A percentile compares a stretch with the other conserved stretches of the same genome.
These are phyloP conservation scores for Aspergillus wentii DNA, from an alignment of 495 filamentous ascomycete species.

Conservation along the genomic window DNA sequence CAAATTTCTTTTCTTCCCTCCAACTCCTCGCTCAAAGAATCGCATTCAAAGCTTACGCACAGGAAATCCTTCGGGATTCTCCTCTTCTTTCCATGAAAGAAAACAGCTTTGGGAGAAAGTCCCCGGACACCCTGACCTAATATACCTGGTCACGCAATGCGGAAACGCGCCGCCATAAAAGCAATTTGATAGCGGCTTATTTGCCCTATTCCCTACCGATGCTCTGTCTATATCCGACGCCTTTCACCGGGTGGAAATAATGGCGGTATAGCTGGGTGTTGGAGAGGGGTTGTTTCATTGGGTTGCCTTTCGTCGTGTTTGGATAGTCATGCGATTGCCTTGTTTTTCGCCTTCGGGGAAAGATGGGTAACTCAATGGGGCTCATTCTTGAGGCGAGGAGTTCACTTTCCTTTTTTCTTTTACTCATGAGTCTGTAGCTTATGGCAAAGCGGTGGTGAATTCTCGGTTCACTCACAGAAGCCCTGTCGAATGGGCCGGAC, in stretches of 20 bases:
- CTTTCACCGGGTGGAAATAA: constrained; percentile 36
- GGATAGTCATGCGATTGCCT: constrained; percentile 99
- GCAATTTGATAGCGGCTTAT: constrained; percentile 75
- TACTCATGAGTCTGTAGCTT: constrained; percentile 59
- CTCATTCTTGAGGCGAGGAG: constrained; percentile 99
- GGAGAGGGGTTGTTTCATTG: constrained; percentile 38
- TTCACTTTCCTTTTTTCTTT: constrained; percentile 44
- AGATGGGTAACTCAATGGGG: constrained; percentile 99
- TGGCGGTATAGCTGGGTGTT: constrained; percentile 35
- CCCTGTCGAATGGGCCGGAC: constrained; percentile 67
- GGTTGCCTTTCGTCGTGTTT: constrained; percentile 81
- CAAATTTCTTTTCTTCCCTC: constrained; percentile 18
- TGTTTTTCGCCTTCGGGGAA: constrained; percentile 20
- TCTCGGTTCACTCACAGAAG: constrained; percentile 32
- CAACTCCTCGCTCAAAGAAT: constrained; percentile 97
- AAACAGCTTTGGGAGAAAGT: constrained; percentile 98
- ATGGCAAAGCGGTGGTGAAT: constrained; percentile 52
- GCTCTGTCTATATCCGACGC: constrained; percentile 28
- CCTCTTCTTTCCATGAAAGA: constrained; percentile 28
- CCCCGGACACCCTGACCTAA: constrained; percentile 84
- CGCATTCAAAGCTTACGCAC: constrained; percentile 99
- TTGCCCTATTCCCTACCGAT: constrained; percentile 44
- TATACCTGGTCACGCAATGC: constrained; percentile 51
- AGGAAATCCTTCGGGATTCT: constrained; percentile 45
- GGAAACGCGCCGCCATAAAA: constrained; percentile 99